A percentile compares a stretch with the other conserved stretches of the same genome.
Evolutionary conservation across 2,329 filamentous ascomycete species (phyloP).

Genomic region (Colletotrichum orbiculare): DNA sequence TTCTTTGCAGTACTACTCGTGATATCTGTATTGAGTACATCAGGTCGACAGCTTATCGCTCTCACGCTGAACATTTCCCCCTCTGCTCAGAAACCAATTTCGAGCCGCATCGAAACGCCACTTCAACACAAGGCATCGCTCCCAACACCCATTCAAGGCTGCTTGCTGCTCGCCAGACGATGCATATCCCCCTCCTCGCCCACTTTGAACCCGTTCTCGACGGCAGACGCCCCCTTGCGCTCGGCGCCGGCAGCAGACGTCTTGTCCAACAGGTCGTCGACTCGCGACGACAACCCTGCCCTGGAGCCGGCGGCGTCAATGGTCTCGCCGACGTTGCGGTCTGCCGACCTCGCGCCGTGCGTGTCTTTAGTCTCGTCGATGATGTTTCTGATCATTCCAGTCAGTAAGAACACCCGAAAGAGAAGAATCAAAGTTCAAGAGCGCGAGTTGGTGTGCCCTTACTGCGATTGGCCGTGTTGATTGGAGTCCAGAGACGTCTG

Average conservation of each 20-base stretch:
- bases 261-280: slow-evolving; percentile 28
- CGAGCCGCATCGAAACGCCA: not conserved
- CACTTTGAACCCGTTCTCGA: slow-evolving; percentile 19
- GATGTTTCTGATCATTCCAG: slow-evolving; percentile 29
- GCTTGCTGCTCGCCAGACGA: slow-evolving; percentile 28
- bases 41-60: too few relatives aligned
- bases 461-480: slow-evolving; percentile 31
- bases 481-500: slow-evolving; percentile 17
- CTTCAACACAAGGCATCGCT: too few relatives aligned
- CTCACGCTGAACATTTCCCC: too few relatives aligned
- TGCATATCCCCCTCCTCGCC: slow-evolving; percentile 26
- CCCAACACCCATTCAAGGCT: slow-evolving; percentile 6
- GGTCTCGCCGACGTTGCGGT: slow-evolving; percentile 26
- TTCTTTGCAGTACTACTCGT: too few relatives aligned
- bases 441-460: not conserved
- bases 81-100: not conserved
- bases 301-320: slow-evolving; percentile 22
- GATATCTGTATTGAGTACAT: too few relatives aligned
- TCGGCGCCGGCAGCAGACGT: slow-evolving; percentile 2
- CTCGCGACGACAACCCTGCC: slow-evolving; percentile 13
- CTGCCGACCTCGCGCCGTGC: slow-evolving; percentile 2
- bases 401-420: not conserved
- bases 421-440: not conserved
- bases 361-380: slow-evolving; percentile 34
- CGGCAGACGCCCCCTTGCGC: slow-evolving; percentile 7